Percentiles rank a stretch among this genome's conserved stretches.
phyloP scores from a whole-genome alignment of 139 green algal genomes.

The Picochlorum sp. region DNA sequence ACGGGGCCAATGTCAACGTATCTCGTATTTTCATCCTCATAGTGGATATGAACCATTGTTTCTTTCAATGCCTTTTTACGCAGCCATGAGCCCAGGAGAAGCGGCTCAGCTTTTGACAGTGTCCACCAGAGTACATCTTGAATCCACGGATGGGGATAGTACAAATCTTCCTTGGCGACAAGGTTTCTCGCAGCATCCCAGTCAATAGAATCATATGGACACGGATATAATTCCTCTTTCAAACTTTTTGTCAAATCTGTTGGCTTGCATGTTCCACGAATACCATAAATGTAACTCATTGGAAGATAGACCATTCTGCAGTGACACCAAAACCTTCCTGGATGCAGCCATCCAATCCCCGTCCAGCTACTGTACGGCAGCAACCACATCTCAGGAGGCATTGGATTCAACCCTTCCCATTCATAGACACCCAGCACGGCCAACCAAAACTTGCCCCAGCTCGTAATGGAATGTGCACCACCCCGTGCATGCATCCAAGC shows the following conservation, averaged over 20 bases:
- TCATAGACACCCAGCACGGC: slow-evolving; percentile 85
- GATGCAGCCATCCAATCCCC: slow-evolving; percentile 70
- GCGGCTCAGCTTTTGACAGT: slow-evolving; percentile 67
- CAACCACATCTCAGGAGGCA: slow-evolving; percentile 96
- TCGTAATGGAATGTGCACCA: slow-evolving; percentile 74
- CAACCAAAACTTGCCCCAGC: slow-evolving; percentile 99
- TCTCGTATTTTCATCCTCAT: slow-evolving; percentile 98
- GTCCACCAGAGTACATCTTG: slow-evolving; percentile 88
- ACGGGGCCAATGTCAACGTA: slow-evolving; percentile 97
- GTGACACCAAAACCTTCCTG: slow-evolving; percentile 97
- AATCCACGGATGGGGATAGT: slow-evolving; percentile 94
- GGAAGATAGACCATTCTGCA: slow-evolving; percentile 98
- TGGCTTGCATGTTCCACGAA: slow-evolving; percentile 47
- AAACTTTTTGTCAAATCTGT: slow-evolving; percentile 46
- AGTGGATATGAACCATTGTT: slow-evolving; percentile 90
- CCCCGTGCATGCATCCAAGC: slow-evolving; percentile 73
- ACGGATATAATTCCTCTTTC: slow-evolving; percentile 74
- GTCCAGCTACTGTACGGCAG: slow-evolving; percentile 81
- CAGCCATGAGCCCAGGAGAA: slow-evolving; percentile 64
- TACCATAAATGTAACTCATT: slow-evolving; percentile 96
- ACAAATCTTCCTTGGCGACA: slow-evolving; percentile 87
- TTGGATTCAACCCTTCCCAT: slow-evolving; percentile 88
- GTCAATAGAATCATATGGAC: slow-evolving; percentile 78
- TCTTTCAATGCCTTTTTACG: slow-evolving; percentile 64
- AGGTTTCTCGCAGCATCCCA: slow-evolving; percentile 83